These are phyloP conservation scores for Rhodotorula sp. DNA, from an alignment of 1,284 basidiomycete species.

Conservation along the genomic window DNA sequence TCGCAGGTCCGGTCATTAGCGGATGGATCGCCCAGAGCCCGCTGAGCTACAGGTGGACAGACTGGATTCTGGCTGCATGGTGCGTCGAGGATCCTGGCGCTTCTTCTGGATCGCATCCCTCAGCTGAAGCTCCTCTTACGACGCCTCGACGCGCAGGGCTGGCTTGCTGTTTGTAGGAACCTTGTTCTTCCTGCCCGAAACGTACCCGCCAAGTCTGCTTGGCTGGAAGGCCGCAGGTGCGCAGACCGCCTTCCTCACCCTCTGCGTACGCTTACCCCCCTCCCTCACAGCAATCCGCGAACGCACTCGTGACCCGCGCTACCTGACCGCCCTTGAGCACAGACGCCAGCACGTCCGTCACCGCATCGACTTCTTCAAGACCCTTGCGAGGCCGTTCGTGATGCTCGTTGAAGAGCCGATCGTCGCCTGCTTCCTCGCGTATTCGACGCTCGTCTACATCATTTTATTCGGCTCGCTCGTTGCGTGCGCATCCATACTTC, in stretches of 20 bases:
- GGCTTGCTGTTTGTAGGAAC: background rate
- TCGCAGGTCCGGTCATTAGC: constrained; percentile 1
- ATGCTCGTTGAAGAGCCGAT: constrained; percentile 27
- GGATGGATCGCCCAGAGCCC: constrained; percentile 6
- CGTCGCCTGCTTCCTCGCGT: constrained; percentile 18
- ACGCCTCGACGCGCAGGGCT: constrained; percentile 2
- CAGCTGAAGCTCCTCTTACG: no score
- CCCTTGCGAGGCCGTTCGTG: constrained; percentile 15
- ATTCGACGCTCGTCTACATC: constrained; percentile 21
- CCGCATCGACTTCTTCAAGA: constrained; percentile 6
- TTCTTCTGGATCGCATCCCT: no score
- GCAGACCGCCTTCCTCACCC: background rate
- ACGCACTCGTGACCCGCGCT: constrained; percentile 6
- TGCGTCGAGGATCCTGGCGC: background rate
- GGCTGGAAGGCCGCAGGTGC: constrained; percentile 10
- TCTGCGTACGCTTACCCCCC: background rate
- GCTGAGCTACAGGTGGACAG: constrained; percentile 17
- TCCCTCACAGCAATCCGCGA: background rate
- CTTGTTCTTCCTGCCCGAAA: constrained; percentile 13
- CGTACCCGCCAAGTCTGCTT: constrained; percentile 8
- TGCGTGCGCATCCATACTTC: background rate
- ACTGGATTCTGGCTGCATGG: constrained; percentile 12
- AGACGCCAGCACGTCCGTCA: constrained; percentile 4
- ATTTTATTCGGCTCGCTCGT: constrained; percentile 29
- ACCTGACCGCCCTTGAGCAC: constrained; percentile 14